Percentiles rank a stretch among this genome's conserved stretches.
Evolutionary conservation across 805 yeast species (phyloP).

Genomic region (Nakazawaea wickerhamii): DNA sequence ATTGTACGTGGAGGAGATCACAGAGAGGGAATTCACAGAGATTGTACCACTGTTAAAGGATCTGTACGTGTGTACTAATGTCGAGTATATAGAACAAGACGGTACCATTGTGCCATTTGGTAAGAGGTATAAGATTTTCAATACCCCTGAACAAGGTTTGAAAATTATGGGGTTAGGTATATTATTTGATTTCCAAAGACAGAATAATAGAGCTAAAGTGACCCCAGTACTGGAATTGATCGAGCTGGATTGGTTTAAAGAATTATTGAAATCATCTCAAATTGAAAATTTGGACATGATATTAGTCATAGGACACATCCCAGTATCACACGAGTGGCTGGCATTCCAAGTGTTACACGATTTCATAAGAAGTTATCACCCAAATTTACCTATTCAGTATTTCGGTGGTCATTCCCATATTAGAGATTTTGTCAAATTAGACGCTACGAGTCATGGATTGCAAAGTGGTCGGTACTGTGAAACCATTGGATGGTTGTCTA

Average conservation of each 20-base stretch:
- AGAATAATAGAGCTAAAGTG: conserved; percentile 59
- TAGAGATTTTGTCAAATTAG: conserved; percentile 73
- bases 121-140: conserved; percentile 55
- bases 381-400: conserved; percentile 65
- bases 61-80: conserved; percentile 67
- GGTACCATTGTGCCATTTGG: conserved; percentile 62
- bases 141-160: conserved; percentile 46
- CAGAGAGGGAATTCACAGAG: conserved; percentile 57
- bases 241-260: conserved; percentile 59
- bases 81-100: conserved; percentile 44
- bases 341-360: conserved; percentile 46
- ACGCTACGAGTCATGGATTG: conserved; percentile 63
- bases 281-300: conserved; percentile 50
- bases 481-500: conserved; percentile 83
- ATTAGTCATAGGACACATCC: conserved; percentile 75
- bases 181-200: conserved; percentile 60
- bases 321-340: conserved; percentile 51
- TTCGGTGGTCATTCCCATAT: conserved; percentile 95
- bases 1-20: conserved; percentile 61
- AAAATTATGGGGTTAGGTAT: conserved; percentile 71
- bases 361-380: conserved; percentile 51
- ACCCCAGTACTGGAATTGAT: conserved; percentile 52
- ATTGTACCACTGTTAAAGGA: conserved; percentile 57
- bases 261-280: conserved; percentile 30
- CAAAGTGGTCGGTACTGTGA: conserved; percentile 94